A percentile compares a stretch with the other conserved stretches of the same genome.
Evolutionary conservation across 2,329 filamentous ascomycete genomes (phyloP).

Genomic region (Ophiocordyceps camponoti-leonardi): DNA sequence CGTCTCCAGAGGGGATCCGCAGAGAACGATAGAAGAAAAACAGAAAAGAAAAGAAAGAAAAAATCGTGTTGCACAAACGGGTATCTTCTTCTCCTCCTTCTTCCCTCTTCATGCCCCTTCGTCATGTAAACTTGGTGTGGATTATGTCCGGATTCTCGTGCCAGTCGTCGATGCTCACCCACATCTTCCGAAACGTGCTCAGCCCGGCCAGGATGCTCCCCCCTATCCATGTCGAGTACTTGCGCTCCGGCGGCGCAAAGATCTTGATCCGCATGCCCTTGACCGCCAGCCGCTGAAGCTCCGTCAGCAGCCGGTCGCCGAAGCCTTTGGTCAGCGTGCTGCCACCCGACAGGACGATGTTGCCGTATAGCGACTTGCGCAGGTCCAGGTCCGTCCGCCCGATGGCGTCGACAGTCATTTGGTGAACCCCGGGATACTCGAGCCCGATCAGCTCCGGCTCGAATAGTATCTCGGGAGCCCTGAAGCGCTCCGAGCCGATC

Average conservation of each 20-base stretch:
- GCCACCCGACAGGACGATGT: slow-evolving; percentile 92
- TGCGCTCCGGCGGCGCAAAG: slow-evolving; percentile 89
- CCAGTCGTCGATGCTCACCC: slow-evolving; percentile 99
- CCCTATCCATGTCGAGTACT: slow-evolving; percentile 98
- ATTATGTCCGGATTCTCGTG: slow-evolving; percentile 99
- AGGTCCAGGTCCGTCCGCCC: slow-evolving; percentile 90
- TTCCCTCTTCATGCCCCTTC: neutral
- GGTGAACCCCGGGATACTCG: slow-evolving; percentile 92
- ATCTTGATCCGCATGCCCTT: slow-evolving; percentile 99
- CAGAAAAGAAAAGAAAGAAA: too few species aligned
- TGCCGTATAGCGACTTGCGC: slow-evolving; percentile 82
- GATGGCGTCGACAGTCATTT: slow-evolving; percentile 94
- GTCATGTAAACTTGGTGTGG: slow-evolving; percentile 84
- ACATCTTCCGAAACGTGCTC: slow-evolving; percentile 99
- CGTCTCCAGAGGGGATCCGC: too few species aligned
- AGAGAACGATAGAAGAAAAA: too few species aligned
- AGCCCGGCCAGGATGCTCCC: slow-evolving; percentile 91
- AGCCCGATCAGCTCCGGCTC: slow-evolving; percentile 93
- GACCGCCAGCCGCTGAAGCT: slow-evolving; percentile 83
- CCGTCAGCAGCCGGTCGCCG: slow-evolving; percentile 76
- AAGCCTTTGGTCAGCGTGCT: slow-evolving; percentile 96
- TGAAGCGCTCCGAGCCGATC: slow-evolving; percentile 86
- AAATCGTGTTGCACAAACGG: neutral
- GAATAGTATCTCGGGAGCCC: slow-evolving; percentile 92
- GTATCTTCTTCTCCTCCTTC: neutral